Base-by-base conservation (phyloP, 306 rosid genomes). In the Castanospermum australe region DNA sequence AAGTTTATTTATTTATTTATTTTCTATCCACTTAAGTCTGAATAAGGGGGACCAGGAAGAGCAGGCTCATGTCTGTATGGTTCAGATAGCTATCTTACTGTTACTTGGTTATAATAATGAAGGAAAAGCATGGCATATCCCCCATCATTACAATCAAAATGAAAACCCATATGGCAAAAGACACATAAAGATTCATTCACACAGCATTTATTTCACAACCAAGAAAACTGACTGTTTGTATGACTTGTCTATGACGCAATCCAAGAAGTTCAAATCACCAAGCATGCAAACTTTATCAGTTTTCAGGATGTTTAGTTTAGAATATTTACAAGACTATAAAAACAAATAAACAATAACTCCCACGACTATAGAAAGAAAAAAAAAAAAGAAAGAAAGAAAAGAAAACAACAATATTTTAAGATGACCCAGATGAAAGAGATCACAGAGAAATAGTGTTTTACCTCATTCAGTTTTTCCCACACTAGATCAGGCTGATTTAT, bases 391-490 rank as follows among this genome's bases (percentile, higher is more conserved):
- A 59, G 9, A 63, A 47, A 45, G 4, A 39, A 18, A 55, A 21
- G 10, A 50, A 60, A 36, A 57, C 41, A 77, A 4, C 15, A 4
- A 45, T 47, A 51, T 18, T 35, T 63, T 65, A 45, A 17, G 63
- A 74, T 32, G 8, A 64, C 61, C 20, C 17, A 20, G 13, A 57
- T 21, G 60, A 59, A 54, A 67, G 55, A 75, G 32, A 51, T 71
- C 12, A 48, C 14, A 22, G 67, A 78, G 75, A 63, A 61, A 62
- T 67, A 64, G 25, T 52, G 36, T 20, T 80, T 74, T 84, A 93
- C 99, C 99, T 96, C 99, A 67, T 89, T 93, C 79, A 96, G 85
- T 86, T 91, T 93, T 89, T 96, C 99, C 99, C 99, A 96, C 67
- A 96, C 99, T 83, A 96, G 81, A 87, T 96, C 99, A 80, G 98